A percentile compares a stretch with the other conserved stretches of the same genome.
Evolutionary conservation across 176 grass and related monocot genomes (phyloP).

Genomic region (Rhynchospora breviuscula): DNA sequence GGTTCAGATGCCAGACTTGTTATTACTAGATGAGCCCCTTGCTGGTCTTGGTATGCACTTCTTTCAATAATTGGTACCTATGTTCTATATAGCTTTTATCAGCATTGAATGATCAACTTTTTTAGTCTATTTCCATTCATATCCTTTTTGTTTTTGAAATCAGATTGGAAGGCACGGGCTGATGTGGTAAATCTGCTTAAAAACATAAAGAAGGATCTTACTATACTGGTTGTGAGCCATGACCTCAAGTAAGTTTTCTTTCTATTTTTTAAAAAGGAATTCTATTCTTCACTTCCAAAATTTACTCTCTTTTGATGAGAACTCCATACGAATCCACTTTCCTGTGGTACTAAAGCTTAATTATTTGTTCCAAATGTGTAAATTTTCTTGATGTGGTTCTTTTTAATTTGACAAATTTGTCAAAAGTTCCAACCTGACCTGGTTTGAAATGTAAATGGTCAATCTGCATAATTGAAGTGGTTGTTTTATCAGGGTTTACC

Average conservation of each 20-base stretch:
- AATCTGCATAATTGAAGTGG: not conserved
- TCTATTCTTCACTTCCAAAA: not conserved
- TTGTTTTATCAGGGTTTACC: not conserved
- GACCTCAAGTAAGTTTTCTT: slow-evolving; percentile 63
- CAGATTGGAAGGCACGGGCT: slow-evolving; percentile 88
- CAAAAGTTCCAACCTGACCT: not conserved
- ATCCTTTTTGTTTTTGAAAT: not conserved
- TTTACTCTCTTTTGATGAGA: not conserved
- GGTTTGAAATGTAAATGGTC: not conserved
- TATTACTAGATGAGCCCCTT: slow-evolving; percentile 85
- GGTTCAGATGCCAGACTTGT: slow-evolving; percentile 80
- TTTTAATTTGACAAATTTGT: not conserved
- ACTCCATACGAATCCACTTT: not conserved
- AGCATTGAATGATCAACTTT: not conserved
- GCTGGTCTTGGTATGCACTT: slow-evolving; percentile 64
- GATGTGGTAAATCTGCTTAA: slow-evolving; percentile 88
- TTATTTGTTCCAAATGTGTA: not conserved
- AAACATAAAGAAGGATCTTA: slow-evolving; percentile 60
- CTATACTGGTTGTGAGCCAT: slow-evolving; percentile 76
- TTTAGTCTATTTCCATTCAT: not conserved
- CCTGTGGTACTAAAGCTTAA: not conserved
- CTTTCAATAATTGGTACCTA: not conserved
- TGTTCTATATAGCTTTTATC: not conserved
- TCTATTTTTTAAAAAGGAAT: not conserved
- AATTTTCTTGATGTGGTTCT: not conserved